Conservation (phyloP, 2,329 filamentous ascomycete genomes). For the Geoglossum cookeanum region DNA sequence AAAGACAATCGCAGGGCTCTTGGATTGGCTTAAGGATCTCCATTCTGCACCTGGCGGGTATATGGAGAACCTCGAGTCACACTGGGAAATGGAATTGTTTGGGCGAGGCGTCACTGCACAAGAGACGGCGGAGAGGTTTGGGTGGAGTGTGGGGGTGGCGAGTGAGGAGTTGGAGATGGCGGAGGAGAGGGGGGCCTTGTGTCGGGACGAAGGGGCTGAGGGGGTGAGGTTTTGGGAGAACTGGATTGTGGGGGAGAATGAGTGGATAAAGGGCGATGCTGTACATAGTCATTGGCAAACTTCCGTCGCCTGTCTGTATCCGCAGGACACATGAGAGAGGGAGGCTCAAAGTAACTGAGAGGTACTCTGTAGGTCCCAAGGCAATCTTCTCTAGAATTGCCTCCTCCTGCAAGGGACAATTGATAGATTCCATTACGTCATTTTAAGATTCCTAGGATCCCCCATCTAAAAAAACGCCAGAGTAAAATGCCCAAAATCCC, state of each 20-base stretch:
- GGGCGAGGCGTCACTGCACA: constrained; percentile 78
- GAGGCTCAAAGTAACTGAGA: too few relatives aligned
- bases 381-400: too few relatives aligned
- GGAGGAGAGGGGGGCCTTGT: constrained; percentile 72
- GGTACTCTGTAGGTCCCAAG: too few relatives aligned
- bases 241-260: constrained; percentile 4
- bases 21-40: constrained; percentile 59
- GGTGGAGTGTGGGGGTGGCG: constrained; percentile 93
- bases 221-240: constrained; percentile 92
- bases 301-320: too few relatives aligned
- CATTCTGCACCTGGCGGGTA: constrained; percentile 35
- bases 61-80: constrained; percentile 36
- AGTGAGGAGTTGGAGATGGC: constrained; percentile 95
- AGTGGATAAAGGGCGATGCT: not conserved
- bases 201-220: constrained; percentile 80
- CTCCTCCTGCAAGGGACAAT: too few relatives aligned
- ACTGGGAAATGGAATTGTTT: constrained; percentile 63
- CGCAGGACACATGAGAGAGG: too few relatives aligned
- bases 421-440: too few relatives aligned
- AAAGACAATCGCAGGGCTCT: constrained; percentile 59
- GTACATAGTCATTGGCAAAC: not conserved
- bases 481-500: too few relatives aligned
- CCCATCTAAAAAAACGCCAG: too few relatives aligned
- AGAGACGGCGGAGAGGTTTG: constrained; percentile 74
- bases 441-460: too few relatives aligned